Evolutionary conservation across 2,329 filamentous ascomycete species (phyloP).

Genomic region (Alternaria consortialis): DNA sequence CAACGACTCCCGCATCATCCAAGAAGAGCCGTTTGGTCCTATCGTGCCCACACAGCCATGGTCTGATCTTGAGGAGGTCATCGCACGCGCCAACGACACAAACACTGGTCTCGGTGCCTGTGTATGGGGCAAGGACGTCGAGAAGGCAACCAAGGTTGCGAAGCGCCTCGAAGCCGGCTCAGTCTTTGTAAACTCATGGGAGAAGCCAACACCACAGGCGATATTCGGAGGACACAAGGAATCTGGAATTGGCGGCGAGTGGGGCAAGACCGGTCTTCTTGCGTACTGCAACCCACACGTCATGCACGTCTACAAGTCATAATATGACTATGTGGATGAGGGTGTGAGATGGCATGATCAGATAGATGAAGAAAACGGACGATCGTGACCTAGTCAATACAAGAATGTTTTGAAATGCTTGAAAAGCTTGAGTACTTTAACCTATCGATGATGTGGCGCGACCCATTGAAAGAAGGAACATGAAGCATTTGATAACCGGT

Average conservation of each 20-base stretch:
- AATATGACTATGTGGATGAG: not conserved
- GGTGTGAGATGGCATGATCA: not conserved
- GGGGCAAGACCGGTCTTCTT: conserved; percentile 55
- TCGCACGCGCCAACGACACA: conserved; percentile 58
- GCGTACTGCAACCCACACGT: conserved; percentile 60
- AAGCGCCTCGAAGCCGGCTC: conserved; percentile 62
- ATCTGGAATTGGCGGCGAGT: conserved; percentile 79
- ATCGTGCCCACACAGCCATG: conserved; percentile 72
- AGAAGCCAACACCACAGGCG: conserved; percentile 58
- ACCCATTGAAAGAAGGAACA: conserved; percentile 2
- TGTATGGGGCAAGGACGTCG: conserved; percentile 57
- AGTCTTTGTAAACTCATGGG: conserved; percentile 64
- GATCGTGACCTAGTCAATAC: conserved; percentile 1
- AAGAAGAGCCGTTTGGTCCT: conserved; percentile 71
- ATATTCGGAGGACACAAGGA: conserved; percentile 81
- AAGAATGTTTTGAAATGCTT: conserved; percentile 6
- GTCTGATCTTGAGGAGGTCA: conserved; percentile 63
- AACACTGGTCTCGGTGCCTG: conserved; percentile 63
- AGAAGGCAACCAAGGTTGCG: conserved; percentile 59
- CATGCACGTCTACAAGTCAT: conserved; percentile 57
- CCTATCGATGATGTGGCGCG: not conserved
- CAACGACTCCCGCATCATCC: conserved; percentile 64
- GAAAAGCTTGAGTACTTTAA: conserved; percentile 5
- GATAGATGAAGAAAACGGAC: not conserved
- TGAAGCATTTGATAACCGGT: conserved; percentile 9